Evolutionary conservation across 108 stramenopile genomes (phyloP).

Genomic region (Cyclotella cryptica): DNA sequence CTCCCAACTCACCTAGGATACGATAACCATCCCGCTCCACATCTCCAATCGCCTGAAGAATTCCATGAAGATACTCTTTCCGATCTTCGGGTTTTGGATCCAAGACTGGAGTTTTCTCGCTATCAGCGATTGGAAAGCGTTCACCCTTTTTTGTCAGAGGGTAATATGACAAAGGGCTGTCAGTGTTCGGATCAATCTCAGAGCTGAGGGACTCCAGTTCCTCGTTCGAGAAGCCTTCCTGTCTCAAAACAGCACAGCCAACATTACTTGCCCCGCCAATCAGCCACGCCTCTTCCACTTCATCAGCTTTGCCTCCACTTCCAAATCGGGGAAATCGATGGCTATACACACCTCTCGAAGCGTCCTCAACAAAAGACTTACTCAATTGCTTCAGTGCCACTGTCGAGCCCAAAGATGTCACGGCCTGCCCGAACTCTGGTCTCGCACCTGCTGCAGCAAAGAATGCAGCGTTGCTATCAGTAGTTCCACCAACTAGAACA

Average conservation of each 20-base stretch:
- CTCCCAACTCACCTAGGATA: constrained; percentile 84
- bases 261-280: constrained; percentile 94
- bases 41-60: constrained; percentile 80
- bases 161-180: constrained; percentile 81
- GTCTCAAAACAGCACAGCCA: constrained; percentile 88
- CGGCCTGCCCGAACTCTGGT: constrained; percentile 81
- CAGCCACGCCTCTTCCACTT: constrained; percentile 78
- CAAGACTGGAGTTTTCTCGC: constrained; percentile 75
- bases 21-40: constrained; percentile 84
- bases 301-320: constrained; percentile 22
- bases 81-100: constrained; percentile 70
- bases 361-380: constrained; percentile 83
- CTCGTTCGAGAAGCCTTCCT: constrained; percentile 77
- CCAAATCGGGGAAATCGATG: constrained; percentile 83
- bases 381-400: constrained; percentile 90
- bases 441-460: constrained; percentile 72
- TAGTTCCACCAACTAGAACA: constrained; percentile 90
- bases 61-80: constrained; percentile 79
- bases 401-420: constrained; percentile 88
- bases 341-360: constrained; percentile 85
- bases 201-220: constrained; percentile 68
- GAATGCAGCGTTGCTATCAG: constrained; percentile 94
- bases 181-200: constrained; percentile 74
- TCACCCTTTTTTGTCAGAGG: constrained; percentile 87
- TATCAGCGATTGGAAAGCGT: constrained; percentile 90